A percentile compares a stretch with the other conserved stretches of the same genome.
Evolutionary conservation across 352 stramenopile species (phyloP).

Genomic region (Achlya hypogyna): DNA sequence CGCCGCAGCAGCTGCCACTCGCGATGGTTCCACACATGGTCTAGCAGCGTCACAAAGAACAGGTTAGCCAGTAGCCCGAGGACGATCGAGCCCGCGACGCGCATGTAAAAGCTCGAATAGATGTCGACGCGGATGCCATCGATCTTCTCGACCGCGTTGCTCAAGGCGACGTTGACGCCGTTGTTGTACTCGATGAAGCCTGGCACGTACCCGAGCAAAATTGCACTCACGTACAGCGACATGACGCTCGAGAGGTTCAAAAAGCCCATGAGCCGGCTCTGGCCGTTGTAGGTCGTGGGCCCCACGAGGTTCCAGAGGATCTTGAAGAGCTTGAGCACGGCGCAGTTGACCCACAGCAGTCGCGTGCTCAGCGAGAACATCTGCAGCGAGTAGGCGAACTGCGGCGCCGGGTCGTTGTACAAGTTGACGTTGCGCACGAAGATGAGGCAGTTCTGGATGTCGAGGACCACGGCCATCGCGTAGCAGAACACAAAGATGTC

Average conservation of each 20-base stretch:
- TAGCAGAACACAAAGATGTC: slow-evolving; percentile 17
- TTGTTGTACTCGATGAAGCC: slow-evolving; percentile 9
- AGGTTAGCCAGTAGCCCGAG: slow-evolving; percentile 8
- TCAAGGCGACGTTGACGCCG: neutral
- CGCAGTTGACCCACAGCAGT: slow-evolving; percentile 13
- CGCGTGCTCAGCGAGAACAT: slow-evolving; percentile 12
- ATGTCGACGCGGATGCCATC: slow-evolving; percentile 3
- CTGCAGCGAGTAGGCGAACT: neutral
- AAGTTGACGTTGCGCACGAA: slow-evolving; percentile 1
- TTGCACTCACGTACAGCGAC: slow-evolving; percentile 6
- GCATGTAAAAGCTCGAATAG: slow-evolving; percentile 4
- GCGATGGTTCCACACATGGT: neutral
- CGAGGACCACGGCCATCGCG: neutral
- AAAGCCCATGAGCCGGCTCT: slow-evolving; percentile 8
- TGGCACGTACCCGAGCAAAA: neutral
- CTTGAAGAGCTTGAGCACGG: slow-evolving; percentile 1
- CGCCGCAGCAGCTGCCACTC: neutral
- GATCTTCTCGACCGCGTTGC: neutral
- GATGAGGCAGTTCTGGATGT: neutral
- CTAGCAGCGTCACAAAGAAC: neutral
- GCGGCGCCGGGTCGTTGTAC: neutral
- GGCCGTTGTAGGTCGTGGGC: neutral
- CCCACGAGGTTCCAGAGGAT: neutral
- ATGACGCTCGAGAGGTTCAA: slow-evolving; percentile 12
- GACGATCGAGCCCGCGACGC: neutral